Conservation (phyloP, 2,329 filamentous ascomycete species). For the Calonectria pauciramosa region DNA sequence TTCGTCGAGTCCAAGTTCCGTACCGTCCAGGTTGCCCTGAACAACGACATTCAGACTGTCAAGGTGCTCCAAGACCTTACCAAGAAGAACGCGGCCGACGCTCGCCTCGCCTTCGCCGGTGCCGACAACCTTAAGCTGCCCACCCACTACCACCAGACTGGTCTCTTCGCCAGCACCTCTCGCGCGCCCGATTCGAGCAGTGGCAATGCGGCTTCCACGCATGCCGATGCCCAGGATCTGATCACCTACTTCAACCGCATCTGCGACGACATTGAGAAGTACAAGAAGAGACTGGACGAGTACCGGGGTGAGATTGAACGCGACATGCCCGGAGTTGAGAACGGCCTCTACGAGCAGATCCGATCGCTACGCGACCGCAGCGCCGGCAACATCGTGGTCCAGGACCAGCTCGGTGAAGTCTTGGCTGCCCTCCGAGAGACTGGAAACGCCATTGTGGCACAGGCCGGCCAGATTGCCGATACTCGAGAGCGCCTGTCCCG, state of each 20-base stretch:
- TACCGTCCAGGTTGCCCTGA: slow-evolving; percentile 59
- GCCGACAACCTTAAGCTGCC: slow-evolving; percentile 83
- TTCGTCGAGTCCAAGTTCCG: slow-evolving; percentile 65
- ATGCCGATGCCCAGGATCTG: slow-evolving; percentile 57
- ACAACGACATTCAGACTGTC: slow-evolving; percentile 73
- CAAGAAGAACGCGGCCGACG: slow-evolving; percentile 77
- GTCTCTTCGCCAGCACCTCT: slow-evolving; percentile 56
- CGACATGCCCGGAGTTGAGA: slow-evolving; percentile 63
- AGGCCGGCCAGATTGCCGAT: slow-evolving; percentile 59
- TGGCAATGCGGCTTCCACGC: slow-evolving; percentile 51
- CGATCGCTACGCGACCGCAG: slow-evolving; percentile 53
- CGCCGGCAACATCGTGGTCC: slow-evolving; percentile 47
- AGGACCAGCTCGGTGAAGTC: slow-evolving; percentile 56
- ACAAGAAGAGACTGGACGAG: slow-evolving; percentile 59
- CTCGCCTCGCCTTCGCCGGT: slow-evolving; percentile 78
- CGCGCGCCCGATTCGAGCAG: slow-evolving; percentile 46
- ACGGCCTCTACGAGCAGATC: slow-evolving; percentile 61
- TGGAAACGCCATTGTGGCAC: slow-evolving; percentile 56
- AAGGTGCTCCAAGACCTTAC: slow-evolving; percentile 71
- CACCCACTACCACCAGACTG: slow-evolving; percentile 64
- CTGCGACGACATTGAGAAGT: slow-evolving; percentile 58
- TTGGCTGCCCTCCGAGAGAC: slow-evolving; percentile 56
- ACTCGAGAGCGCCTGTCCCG: slow-evolving; percentile 57
- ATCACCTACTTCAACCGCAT: slow-evolving; percentile 62
- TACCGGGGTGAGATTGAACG: slow-evolving; percentile 62